phyloP scores from a whole-genome alignment of 2,329 filamentous ascomycete species.

The Fusarium subtropicale region DNA sequence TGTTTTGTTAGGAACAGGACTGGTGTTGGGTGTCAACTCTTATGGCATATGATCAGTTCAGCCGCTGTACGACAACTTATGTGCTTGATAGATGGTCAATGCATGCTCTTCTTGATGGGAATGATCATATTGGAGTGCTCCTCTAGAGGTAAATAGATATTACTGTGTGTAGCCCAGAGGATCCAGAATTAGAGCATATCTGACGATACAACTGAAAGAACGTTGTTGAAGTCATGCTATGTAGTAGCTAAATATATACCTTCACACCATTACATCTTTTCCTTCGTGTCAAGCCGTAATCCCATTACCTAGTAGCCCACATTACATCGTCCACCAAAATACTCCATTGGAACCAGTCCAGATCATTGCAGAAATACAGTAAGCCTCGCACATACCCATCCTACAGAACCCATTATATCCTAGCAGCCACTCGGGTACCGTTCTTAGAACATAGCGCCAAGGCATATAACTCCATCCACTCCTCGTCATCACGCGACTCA shows the following conservation, averaged over 20 bases:
- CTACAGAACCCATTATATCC: not conserved
- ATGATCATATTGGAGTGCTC: not conserved
- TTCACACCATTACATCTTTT: not conserved
- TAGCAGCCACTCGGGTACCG: constrained; percentile 44
- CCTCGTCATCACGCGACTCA: constrained; percentile 45
- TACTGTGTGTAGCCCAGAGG: not conserved
- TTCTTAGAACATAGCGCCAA: constrained; percentile 52
- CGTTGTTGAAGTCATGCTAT: not conserved
- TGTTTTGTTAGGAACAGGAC: not conserved
- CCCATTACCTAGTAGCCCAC: not conserved
- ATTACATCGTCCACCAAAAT: not conserved
- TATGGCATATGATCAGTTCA: not conserved
- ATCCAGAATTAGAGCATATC: accelerated
- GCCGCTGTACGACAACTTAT: not conserved
- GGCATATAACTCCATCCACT: constrained; percentile 53
- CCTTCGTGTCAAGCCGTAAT: not conserved
- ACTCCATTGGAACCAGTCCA: not conserved
- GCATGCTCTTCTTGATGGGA: not conserved
- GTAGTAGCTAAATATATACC: not conserved
- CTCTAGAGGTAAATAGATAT: accelerated
- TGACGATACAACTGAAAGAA: not conserved
- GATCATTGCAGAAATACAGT: not conserved
- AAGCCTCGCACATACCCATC: not conserved
- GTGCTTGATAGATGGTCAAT: not conserved
- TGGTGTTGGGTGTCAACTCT: not conserved